Percentiles rank a stretch among this genome's conserved stretches.
Conservation (phyloP, 139 green algal genomes). For the Spirogloea muscicola region DNA sequence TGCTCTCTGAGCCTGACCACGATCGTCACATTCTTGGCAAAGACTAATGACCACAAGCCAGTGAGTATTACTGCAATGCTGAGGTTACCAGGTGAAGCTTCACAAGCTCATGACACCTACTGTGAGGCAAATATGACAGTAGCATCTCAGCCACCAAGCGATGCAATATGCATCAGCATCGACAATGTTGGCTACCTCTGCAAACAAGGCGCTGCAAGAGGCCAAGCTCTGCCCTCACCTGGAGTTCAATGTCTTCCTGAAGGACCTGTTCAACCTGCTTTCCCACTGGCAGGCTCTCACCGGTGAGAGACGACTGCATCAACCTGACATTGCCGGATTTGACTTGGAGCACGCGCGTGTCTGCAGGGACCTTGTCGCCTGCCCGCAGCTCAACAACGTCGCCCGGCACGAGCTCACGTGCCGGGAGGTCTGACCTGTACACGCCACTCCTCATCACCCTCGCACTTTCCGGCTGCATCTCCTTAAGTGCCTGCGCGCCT, state of each 20-base stretch:
- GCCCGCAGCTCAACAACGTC: constrained; percentile 50
- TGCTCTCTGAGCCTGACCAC: too few species aligned
- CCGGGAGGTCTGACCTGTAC: constrained; percentile 61
- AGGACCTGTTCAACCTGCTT: constrained; percentile 27
- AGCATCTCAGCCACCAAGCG: too few species aligned
- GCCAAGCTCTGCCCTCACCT: constrained; percentile 58
- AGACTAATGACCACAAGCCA: too few species aligned
- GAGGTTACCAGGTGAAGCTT: too few species aligned
- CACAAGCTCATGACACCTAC: too few species aligned
- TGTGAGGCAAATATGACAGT: too few species aligned
- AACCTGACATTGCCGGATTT: constrained; percentile 46
- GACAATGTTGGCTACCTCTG: not conserved
- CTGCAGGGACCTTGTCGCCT: constrained; percentile 51
- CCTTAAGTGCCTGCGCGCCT: constrained; percentile 95
- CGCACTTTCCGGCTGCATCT: constrained; percentile 85
- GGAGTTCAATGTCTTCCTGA: constrained; percentile 24
- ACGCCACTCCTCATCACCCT: constrained; percentile 68
- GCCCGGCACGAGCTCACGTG: constrained; percentile 49
- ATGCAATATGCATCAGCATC: too few species aligned
- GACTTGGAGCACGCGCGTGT: constrained; percentile 49
- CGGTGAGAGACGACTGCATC: constrained; percentile 31
- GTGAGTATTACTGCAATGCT: too few species aligned
- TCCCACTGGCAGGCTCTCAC: constrained; percentile 51
- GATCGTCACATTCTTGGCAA: too few species aligned
- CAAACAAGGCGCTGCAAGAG: too few species aligned